These are phyloP conservation scores for Toxoplasma gondii DNA, from an alignment of 169 alveolate genomes.

Conservation along the genomic window DNA sequence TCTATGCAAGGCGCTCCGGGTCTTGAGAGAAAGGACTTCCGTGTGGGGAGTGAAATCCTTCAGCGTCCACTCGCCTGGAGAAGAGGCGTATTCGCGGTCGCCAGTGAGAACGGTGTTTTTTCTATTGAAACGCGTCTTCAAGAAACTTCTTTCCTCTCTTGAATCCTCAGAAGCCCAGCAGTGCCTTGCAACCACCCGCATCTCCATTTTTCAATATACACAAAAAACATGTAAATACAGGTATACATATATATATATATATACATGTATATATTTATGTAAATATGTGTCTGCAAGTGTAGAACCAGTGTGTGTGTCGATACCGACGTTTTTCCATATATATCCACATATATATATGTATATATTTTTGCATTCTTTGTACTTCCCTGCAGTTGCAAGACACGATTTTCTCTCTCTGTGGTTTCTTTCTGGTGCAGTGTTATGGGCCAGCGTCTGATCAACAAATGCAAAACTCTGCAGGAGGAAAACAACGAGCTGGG, in stretches of 20 bases:
- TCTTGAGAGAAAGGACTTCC: too few relatives aligned
- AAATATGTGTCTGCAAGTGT: neutral
- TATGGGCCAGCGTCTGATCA: constrained; percentile 78
- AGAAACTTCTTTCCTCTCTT: too few relatives aligned
- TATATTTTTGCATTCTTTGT: neutral
- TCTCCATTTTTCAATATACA: too few relatives aligned
- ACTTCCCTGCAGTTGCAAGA: neutral
- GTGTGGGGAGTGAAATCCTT: too few relatives aligned
- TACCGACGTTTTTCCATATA: neutral
- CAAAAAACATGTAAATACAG: neutral
- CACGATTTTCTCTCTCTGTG: neutral
- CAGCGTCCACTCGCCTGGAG: too few relatives aligned
- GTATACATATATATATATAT: neutral
- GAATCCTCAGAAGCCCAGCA: too few relatives aligned
- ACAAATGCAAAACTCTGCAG: constrained; percentile 75
- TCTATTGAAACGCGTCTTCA: too few relatives aligned
- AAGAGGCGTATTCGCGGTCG: too few relatives aligned
- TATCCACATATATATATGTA: neutral
- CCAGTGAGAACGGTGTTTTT: too few relatives aligned
- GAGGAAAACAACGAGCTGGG: constrained; percentile 78
- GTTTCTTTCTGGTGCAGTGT: constrained; percentile 50
- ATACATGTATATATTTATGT: neutral
- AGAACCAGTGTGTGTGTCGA: neutral
- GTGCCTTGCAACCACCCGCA: too few relatives aligned
- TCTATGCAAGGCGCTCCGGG: too few relatives aligned